Base-by-base conservation (phyloP, 2,329 filamentous ascomycete genomes). In the Fusarium dlaminii region DNA sequence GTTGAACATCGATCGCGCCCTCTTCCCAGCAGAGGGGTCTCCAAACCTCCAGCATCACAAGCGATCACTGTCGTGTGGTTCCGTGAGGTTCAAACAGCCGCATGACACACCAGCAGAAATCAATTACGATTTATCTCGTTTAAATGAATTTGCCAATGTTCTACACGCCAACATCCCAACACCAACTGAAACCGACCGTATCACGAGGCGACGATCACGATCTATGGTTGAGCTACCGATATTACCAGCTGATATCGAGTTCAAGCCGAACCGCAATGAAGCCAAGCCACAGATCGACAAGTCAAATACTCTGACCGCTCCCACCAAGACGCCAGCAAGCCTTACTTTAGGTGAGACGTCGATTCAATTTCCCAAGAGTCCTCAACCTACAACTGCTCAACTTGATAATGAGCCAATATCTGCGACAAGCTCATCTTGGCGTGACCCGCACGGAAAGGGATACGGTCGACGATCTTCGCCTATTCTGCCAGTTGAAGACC, bases 81-180 rank as follows among this genome's bases (percentile, higher is more conserved):
- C 87, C 5, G 76, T 87, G 34, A 75, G 80, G 11, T 83, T 78
- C 20, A 83, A 84, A 58, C 88, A 85, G 74, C 87, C 86, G 10
- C 87, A 88, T 12, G 86, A 87, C 29, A 82, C 89, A n/a, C 87
- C 87, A 12, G 80, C 82, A 24, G 81, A 85, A 2, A 86, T 81
- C 64, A 76, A 80, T 22, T 74, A 82, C 12, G 66, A 79, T 43
- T 79, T 85, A 22, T 82, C 87, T 24, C 81, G 84, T 11, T 85
- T 87, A 6, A 89, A 89, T 66, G 80, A 88, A 68, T 56, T 73
- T 42, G 69, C 65, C 48, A 75, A 58, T 49, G 42, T 57, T 27
- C 27, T 70, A 34, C 58, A 65, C 22, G 69, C 59, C 43, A 67
- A 56, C 24, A 56, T 54, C 20, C 52, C 59, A 49, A 58, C 60